Percentiles rank a stretch among this genome's conserved stretches.
Conservation (phyloP, 2,329 filamentous ascomycete genomes). For the Rutstroemia sp. region DNA sequence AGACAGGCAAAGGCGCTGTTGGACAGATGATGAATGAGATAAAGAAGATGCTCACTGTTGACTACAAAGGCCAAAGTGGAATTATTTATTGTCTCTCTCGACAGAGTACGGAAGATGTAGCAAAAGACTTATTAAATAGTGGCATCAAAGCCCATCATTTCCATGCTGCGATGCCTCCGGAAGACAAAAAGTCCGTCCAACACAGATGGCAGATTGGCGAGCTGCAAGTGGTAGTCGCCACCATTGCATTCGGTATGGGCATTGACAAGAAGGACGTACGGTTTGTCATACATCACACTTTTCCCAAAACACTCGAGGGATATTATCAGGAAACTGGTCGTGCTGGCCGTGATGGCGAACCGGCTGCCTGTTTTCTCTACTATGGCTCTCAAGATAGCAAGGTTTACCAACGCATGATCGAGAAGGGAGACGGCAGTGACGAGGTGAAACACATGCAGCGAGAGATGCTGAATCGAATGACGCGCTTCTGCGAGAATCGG, state of each 20-base stretch:
- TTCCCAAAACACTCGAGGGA: constrained; percentile 93
- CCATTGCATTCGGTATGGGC: constrained; percentile 99
- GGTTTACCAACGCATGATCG: constrained; percentile 71
- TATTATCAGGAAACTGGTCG: constrained; percentile 98
- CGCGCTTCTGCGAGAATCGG: constrained; percentile 83
- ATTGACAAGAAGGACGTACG: constrained; percentile 97
- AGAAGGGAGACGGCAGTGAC: constrained; percentile 64
- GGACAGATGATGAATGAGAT: constrained; percentile 38
- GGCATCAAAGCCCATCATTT: constrained; percentile 75
- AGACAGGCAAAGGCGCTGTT: constrained; percentile 33
- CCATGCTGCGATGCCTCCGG: constrained; percentile 68
- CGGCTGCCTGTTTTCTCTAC: constrained; percentile 83
- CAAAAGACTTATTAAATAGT: constrained; percentile 54
- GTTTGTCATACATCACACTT: constrained; percentile 87
- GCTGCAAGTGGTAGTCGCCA: constrained; percentile 88
- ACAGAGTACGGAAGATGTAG: constrained; percentile 74
- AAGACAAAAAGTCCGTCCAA: constrained; percentile 66
- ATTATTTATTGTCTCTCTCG: constrained; percentile 92
- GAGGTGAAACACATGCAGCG: constrained; percentile 80
- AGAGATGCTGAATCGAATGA: constrained; percentile 77
- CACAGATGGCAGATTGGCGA: constrained; percentile 72
- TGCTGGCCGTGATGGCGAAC: constrained; percentile 82
- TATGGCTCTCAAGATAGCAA: constrained; percentile 75
- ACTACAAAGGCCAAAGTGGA: constrained; percentile 67
- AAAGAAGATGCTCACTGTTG: constrained; percentile 58